phyloP scores from a whole-genome alignment of 2,329 filamentous ascomycete species.

The Parastagonospora nodorum region DNA sequence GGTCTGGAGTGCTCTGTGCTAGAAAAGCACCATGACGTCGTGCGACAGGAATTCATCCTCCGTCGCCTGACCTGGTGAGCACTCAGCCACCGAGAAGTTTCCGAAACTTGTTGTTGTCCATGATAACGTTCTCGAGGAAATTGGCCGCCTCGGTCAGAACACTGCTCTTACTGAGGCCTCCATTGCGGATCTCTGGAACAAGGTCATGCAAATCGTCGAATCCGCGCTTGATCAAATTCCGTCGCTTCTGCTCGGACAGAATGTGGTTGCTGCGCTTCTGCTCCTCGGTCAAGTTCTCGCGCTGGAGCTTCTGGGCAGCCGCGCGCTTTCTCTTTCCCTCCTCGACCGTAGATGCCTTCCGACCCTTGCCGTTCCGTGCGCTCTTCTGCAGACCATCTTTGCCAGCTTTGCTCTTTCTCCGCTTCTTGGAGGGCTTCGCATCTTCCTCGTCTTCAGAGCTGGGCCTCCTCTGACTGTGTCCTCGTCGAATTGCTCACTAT shows the following conservation, averaged over 20 bases:
- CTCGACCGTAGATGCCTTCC: slow-evolving; percentile 26
- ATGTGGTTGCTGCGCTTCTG: slow-evolving; percentile 89
- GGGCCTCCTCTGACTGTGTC: not conserved
- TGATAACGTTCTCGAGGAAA: slow-evolving; percentile 74
- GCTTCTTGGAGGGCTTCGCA: slow-evolving; percentile 25
- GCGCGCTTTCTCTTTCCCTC: slow-evolving; percentile 35
- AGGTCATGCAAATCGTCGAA: slow-evolving; percentile 80
- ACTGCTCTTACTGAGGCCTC: slow-evolving; percentile 81
- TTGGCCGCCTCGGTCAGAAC: slow-evolving; percentile 76
- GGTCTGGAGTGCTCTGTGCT: too few species aligned
- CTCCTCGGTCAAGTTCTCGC: slow-evolving; percentile 71
- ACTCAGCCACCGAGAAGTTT: slow-evolving; percentile 4
- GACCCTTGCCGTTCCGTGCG: slow-evolving; percentile 23
- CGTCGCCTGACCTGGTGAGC: not conserved
- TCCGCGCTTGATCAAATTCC: slow-evolving; percentile 79
- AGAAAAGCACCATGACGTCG: too few species aligned
- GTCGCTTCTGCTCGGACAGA: slow-evolving; percentile 82
- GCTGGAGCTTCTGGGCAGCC: slow-evolving; percentile 33
- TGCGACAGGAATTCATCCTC: too few species aligned
- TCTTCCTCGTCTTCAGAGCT: slow-evolving; percentile 29
- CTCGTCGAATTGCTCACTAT: slow-evolving; percentile 28
- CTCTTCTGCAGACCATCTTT: slow-evolving; percentile 26
- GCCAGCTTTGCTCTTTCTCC: slow-evolving; percentile 28
- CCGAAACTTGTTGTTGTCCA: slow-evolving; percentile 60
- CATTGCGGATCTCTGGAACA: slow-evolving; percentile 74